phyloP scores from a whole-genome alignment of 129 eudicot genomes.

The Tagetes patula region DNA sequence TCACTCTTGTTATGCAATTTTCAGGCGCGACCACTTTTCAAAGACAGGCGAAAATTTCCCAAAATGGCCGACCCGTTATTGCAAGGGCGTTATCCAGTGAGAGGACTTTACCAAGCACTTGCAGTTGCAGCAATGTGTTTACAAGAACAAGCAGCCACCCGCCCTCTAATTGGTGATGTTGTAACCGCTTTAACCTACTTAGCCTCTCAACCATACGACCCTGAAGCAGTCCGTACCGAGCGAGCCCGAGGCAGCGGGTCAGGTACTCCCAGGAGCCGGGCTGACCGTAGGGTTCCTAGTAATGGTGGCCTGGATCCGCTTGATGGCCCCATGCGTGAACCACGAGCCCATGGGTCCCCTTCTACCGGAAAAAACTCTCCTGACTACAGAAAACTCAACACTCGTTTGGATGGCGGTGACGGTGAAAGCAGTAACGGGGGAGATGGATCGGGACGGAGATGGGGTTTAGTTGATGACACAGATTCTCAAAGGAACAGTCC shows the following conservation, averaged over 20 bases:
- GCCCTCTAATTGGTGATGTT: slow-evolving; percentile 88
- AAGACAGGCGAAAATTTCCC: slow-evolving; percentile 88
- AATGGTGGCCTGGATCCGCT: slow-evolving; percentile 57
- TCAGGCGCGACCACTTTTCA: slow-evolving; percentile 91
- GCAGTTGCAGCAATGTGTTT: slow-evolving; percentile 99
- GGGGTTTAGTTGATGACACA: slow-evolving; percentile 53
- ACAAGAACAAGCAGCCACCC: slow-evolving; percentile 94
- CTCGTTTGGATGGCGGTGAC: slow-evolving; percentile 47
- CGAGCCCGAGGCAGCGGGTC: slow-evolving; percentile 58
- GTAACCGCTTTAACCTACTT: slow-evolving; percentile 86
- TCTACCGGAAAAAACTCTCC: slow-evolving; percentile 79
- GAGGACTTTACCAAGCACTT: slow-evolving; percentile 94
- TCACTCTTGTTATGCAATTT: neutral
- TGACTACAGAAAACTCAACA: slow-evolving; percentile 55
- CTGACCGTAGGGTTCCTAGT: slow-evolving; percentile 52
- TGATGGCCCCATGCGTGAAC: slow-evolving; percentile 43
- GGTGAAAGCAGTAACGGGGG: slow-evolving; percentile 67
- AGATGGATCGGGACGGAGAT: slow-evolving; percentile 76
- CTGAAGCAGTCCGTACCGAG: slow-evolving; percentile 55
- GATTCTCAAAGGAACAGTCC: slow-evolving; percentile 73
- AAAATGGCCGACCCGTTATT: slow-evolving; percentile 89
- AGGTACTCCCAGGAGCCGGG: slow-evolving; percentile 65
- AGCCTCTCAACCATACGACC: slow-evolving; percentile 89
- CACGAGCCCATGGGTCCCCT: slow-evolving; percentile 55
- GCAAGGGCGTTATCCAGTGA: slow-evolving; percentile 80